Percentiles rank a stretch among this genome's conserved stretches.
Evolutionary conservation across 1,284 basidiomycete species (phyloP).

Genomic region (Cutaneotrichosporon sp.): DNA sequence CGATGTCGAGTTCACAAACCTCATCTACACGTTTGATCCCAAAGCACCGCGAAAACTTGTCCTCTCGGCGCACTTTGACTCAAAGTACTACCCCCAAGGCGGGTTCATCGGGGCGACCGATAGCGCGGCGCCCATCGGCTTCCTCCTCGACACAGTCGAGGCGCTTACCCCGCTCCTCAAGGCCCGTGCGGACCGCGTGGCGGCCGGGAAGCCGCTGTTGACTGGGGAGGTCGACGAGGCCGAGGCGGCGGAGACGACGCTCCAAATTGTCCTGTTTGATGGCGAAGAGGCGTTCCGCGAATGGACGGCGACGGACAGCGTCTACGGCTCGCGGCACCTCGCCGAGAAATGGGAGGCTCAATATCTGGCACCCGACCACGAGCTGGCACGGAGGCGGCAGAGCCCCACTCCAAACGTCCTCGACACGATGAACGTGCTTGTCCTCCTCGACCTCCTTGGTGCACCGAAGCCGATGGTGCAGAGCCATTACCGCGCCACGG

Average conservation of each 20-base stretch:
- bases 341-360: slow-evolving; percentile 73
- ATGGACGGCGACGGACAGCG: slow-evolving; percentile 86
- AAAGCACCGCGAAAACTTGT: slow-evolving; percentile 73
- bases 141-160: slow-evolving; percentile 85
- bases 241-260: slow-evolving; percentile 70
- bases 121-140: slow-evolving; percentile 90
- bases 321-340: slow-evolving; percentile 89
- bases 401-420: slow-evolving; percentile 59
- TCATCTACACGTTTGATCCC: slow-evolving; percentile 90
- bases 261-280: slow-evolving; percentile 96
- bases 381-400: slow-evolving; percentile 58
- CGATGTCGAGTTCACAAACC: slow-evolving; percentile 73
- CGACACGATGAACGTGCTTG: slow-evolving; percentile 77
- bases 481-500: slow-evolving; percentile 79
- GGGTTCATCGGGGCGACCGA: slow-evolving; percentile 95
- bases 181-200: slow-evolving; percentile 57
- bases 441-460: slow-evolving; percentile 85
- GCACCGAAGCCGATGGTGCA: slow-evolving; percentile 64
- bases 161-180: slow-evolving; percentile 67
- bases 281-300: slow-evolving; percentile 92
- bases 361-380: slow-evolving; percentile 56
- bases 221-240: slow-evolving; percentile 58
- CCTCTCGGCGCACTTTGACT: slow-evolving; percentile 93
- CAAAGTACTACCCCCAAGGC: slow-evolving; percentile 69
- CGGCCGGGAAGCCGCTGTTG: slow-evolving; percentile 45